Evolutionary conservation across 192 early-diverging fungal species (phyloP), one percentile per base, ranked within the genome.

Genomic region (Coemansia guatemalensis): DNA sequence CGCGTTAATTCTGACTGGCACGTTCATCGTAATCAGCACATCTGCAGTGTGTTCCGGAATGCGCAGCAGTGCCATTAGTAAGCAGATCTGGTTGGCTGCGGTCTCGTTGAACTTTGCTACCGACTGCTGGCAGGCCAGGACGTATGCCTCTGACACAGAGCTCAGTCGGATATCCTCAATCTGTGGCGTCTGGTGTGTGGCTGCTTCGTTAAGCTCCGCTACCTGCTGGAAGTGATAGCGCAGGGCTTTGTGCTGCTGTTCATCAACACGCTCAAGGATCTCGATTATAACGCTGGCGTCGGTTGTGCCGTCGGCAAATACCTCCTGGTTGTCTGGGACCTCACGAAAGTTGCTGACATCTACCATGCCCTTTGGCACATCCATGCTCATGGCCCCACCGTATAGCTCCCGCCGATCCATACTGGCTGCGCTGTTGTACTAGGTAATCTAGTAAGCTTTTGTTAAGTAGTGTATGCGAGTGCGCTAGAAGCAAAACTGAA

Each of bases 311-410:
- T 89, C 81, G 8, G 89, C 87, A 74, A 92, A 97, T 6, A 95
- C 95, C 66, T 97, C 95, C 74, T 97, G 95, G 72, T 95, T 88
- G 76, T 92, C 90, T 0, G 95, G 94, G 0, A 97, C 85, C 48
- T 91, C 69, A 27, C 95, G 89, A 14, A 95, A 65, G n/a, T 83
- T 56, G 64, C 93, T 95, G 52, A 84, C 82, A 60, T 92, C 88
- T 0, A 55, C 61, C 66, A 90, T 87, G 11, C 67, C 58, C 29
- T 33, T 33, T 12, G 92, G 90, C 11, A 92, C 67, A 12, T 60
- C 66, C 56, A 87, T 82, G 33, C 72, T 71, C 25, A 93, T 88
- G 17, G 87, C 88, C 11, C 90, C 90, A 21, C 92, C 92, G 74
- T 80, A 93, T 12, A 93, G 81, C 47, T 78, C 68, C 48, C 57